phyloP scores from a whole-genome alignment of 129 eudicot genomes.

The Silybum marianum region DNA sequence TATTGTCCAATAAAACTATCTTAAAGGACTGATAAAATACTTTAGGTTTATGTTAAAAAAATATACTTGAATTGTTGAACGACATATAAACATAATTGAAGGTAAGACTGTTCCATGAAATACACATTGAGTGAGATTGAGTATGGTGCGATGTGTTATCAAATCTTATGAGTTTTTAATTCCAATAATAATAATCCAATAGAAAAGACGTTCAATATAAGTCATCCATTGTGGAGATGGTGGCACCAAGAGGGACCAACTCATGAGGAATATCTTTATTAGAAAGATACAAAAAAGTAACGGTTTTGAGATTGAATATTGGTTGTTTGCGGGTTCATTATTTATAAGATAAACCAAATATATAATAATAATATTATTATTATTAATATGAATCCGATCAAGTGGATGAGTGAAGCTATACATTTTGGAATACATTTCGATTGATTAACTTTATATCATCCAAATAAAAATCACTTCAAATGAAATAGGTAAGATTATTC shows the following conservation, averaged over 20 bases:
- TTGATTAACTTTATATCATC: background rate
- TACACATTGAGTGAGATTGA: background rate
- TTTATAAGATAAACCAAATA: background rate
- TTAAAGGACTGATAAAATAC: background rate
- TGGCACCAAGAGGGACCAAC: background rate
- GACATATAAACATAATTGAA: background rate
- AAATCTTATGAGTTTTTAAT: background rate
- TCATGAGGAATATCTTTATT: background rate
- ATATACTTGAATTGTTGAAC: background rate
- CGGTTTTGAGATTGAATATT: background rate
- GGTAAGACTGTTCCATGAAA: background rate
- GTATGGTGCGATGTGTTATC: background rate
- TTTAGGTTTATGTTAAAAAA: background rate
- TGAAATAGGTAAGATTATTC: background rate
- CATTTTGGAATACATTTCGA: background rate
- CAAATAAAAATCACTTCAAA: background rate
- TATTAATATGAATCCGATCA: background rate
- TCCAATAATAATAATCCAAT: background rate
- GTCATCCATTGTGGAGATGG: background rate
- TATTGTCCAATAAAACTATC: too few species aligned
- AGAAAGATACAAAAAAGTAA: background rate
- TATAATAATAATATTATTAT: background rate
- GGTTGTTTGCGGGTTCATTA: background rate
- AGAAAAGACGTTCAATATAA: background rate
- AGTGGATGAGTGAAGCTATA: background rate